phyloP scores from a whole-genome alignment of 441 rosid genomes.

The Pelargonium fulgidum region DNA sequence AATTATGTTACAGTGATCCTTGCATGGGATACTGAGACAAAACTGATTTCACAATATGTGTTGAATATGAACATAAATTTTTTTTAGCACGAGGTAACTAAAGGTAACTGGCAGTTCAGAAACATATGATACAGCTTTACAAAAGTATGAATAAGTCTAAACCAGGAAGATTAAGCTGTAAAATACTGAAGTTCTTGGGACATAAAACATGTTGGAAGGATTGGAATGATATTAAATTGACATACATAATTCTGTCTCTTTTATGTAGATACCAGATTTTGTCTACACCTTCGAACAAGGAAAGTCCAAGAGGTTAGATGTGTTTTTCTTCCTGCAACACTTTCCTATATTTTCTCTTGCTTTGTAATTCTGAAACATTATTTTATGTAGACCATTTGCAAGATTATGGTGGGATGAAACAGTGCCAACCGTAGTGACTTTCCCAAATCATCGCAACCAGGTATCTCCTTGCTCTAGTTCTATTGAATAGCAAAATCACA shows the following conservation, averaged over 20 bases:
- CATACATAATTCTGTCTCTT: not conserved
- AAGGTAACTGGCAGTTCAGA: not conserved
- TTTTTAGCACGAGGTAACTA: not conserved
- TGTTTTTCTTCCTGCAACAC: not conserved
- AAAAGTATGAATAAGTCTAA: not conserved
- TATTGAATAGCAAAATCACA: constrained; percentile 13
- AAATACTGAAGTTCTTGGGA: not conserved
- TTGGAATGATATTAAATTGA: not conserved
- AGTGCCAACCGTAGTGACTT: constrained; percentile 67
- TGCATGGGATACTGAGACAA: not conserved
- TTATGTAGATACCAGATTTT: constrained; percentile 51
- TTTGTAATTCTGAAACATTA: not conserved
- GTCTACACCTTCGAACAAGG: constrained; percentile 10
- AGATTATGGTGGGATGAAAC: constrained; percentile 99
- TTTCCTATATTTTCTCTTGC: not conserved
- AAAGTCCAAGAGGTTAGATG: constrained; percentile 7
- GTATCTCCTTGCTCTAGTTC: constrained; percentile 25
- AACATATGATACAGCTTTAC: not conserved
- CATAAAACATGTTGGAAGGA: not conserved
- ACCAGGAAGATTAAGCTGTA: constrained; percentile 3
- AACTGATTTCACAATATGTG: not conserved
- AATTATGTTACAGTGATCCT: not conserved
- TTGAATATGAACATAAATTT: not conserved
- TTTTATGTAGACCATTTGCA: constrained; percentile 55
- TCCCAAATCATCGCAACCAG: constrained; percentile 60